Conservation (phyloP, 306 rosid species). For the Quercus glauca region DNA sequence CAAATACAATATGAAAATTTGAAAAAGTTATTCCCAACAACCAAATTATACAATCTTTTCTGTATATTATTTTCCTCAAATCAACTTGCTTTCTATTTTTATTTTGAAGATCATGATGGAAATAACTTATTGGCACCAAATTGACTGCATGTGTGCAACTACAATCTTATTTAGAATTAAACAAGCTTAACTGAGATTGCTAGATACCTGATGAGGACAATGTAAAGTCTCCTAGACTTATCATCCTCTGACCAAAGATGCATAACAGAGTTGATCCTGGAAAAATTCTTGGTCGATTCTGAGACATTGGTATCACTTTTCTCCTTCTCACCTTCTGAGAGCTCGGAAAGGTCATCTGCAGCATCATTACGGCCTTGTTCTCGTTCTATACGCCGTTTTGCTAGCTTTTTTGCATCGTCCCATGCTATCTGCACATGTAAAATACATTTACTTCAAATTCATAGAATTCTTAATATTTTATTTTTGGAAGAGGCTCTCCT, state of each 20-base stretch:
- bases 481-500: too few relatives aligned
- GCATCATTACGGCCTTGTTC: slow-evolving; percentile 71
- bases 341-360: slow-evolving; percentile 66
- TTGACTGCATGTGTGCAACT: too few relatives aligned
- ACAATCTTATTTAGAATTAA: not conserved
- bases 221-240: slow-evolving; percentile 52
- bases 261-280: slow-evolving; percentile 50
- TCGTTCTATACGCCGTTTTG: slow-evolving; percentile 45
- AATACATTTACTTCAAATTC: not conserved
- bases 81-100: not conserved
- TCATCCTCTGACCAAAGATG: slow-evolving; percentile 58
- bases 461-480: too few relatives aligned
- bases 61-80: not conserved
- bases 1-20: not conserved
- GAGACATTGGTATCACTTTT: slow-evolving; percentile 36
- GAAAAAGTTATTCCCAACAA: not conserved
- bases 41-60: not conserved
- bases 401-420: slow-evolving; percentile 57
- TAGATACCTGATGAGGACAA: slow-evolving; percentile 59
- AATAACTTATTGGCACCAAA: not conserved
- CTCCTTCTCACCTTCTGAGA: slow-evolving; percentile 81
- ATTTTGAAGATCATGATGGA: not conserved
- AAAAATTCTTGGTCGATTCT: slow-evolving; percentile 35
- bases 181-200: not conserved
- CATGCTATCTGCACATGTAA: slow-evolving; percentile 51